These are phyloP conservation scores for Trypanosoma boissoni DNA, from an alignment of 208 protist species.

Conservation along the genomic window DNA sequence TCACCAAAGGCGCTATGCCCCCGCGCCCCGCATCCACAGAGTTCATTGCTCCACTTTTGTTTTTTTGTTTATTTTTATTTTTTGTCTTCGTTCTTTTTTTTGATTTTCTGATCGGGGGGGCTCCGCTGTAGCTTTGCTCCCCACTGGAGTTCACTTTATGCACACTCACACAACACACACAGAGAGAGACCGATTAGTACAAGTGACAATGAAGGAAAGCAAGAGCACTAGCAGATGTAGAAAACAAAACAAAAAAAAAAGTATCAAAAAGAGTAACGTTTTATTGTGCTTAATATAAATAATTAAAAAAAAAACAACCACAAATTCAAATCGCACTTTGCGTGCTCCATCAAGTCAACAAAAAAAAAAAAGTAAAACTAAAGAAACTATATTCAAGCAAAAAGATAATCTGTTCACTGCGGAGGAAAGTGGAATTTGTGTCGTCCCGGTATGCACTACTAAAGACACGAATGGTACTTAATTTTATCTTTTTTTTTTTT, in stretches of 20 bases:
- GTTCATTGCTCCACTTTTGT: no score
- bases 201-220: background rate
- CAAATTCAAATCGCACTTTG: background rate
- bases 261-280: constrained; percentile 8
- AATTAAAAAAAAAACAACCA: constrained; percentile 2
- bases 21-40: no score
- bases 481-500: no score
- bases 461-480: no score
- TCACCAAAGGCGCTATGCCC: no score
- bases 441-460: no score
- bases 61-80: constrained; percentile 15
- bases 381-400: background rate
- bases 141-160: background rate
- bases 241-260: constrained; percentile 1
- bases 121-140: background rate
- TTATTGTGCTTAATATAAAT: no score
- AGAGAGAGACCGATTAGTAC: background rate
- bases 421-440: no score
- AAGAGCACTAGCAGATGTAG: background rate
- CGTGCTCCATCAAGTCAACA: background rate
- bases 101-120: background rate
- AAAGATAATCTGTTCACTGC: no score
- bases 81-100: background rate
- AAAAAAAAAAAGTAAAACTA: constrained; percentile 5
- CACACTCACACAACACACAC: constrained; percentile 17